phyloP scores from a whole-genome alignment of 2,329 filamentous ascomycete genomes.

The Cytospora schulzeri region DNA sequence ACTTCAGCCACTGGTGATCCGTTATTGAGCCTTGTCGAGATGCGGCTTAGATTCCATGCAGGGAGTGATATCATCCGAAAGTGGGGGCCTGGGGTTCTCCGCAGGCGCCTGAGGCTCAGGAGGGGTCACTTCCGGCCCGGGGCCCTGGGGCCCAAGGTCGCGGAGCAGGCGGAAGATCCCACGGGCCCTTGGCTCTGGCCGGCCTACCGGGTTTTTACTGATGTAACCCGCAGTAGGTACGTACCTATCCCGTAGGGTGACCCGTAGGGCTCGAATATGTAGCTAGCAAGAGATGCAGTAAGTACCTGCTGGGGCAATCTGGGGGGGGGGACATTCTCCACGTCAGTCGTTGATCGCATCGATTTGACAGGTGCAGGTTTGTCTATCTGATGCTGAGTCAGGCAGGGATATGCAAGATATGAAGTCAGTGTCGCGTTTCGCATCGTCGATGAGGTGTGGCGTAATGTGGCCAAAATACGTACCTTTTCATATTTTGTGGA shows the following conservation, averaged over 20 bases:
- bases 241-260: not conserved
- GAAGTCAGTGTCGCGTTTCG: not conserved
- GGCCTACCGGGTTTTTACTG: not conserved
- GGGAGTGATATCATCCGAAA: constrained; percentile 11
- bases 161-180: not conserved
- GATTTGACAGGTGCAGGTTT: not conserved
- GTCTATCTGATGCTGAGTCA: not conserved
- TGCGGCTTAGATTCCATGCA: not conserved
- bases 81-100: constrained; percentile 1
- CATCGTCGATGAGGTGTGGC: not conserved
- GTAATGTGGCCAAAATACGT: not conserved
- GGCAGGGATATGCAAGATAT: not conserved
- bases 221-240: not conserved
- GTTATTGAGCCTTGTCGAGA: not conserved
- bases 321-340: not conserved
- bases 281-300: not conserved
- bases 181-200: not conserved
- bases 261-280: not conserved
- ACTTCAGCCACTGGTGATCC: not conserved
- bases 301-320: not conserved
- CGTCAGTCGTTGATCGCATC: not conserved
- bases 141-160: not conserved
- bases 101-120: not conserved
- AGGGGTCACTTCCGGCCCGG: not conserved
- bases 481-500: not conserved